These are phyloP conservation scores for Eruca vesicaria DNA, from an alignment of 441 rosid species.

Conservation along the genomic window DNA sequence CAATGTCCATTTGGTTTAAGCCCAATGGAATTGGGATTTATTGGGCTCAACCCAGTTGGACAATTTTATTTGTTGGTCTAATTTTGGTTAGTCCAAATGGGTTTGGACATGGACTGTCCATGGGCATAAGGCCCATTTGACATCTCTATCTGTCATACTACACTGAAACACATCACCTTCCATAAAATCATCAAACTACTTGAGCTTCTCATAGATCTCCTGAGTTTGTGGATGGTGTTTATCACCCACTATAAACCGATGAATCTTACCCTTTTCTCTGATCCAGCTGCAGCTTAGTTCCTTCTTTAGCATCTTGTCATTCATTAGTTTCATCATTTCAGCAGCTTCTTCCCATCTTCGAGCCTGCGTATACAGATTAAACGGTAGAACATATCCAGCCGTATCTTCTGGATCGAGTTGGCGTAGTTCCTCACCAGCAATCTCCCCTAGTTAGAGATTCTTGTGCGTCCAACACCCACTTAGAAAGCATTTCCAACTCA, in stretches of 20 bases:
- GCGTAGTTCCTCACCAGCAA: constrained; percentile 50
- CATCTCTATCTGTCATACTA: too few species aligned
- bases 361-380: constrained; percentile 45
- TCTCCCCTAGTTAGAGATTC: constrained; percentile 55
- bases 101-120: too few species aligned
- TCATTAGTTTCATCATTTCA: constrained; percentile 49
- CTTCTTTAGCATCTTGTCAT: constrained; percentile 48
- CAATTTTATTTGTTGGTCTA: too few species aligned
- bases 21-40: too few species aligned
- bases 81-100: too few species aligned
- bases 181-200: constrained; percentile 42
- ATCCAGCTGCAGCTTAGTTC: constrained; percentile 68
- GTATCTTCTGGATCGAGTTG: constrained; percentile 54
- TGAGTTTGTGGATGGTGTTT: constrained; percentile 53
- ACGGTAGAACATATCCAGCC: constrained; percentile 54
- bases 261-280: constrained; percentile 46
- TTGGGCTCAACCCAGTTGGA: too few species aligned
- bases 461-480: constrained; percentile 62
- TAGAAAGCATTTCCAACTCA: constrained; percentile 64
- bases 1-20: too few species aligned
- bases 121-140: too few species aligned
- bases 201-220: constrained; percentile 50
- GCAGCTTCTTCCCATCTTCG: constrained; percentile 66
- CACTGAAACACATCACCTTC: constrained; percentile 37
- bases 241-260: constrained; percentile 60